Base-by-base conservation (phyloP, 140 eudicot species). In the Stevia rebaudiana region DNA sequence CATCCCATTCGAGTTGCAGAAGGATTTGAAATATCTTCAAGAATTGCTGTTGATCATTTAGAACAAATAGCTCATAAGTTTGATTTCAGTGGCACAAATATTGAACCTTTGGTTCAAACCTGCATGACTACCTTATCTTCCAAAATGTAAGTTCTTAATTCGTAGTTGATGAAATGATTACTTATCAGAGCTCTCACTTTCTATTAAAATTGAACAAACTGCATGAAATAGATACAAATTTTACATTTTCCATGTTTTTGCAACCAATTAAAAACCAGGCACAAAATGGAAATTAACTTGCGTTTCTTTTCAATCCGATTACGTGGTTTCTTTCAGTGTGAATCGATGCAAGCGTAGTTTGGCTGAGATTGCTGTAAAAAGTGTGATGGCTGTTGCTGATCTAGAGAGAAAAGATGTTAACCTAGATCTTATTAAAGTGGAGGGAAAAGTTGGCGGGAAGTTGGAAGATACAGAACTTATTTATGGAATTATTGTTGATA, bases 291-390 rank as follows among this genome's bases (percentile, higher is more conserved):
- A 18, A 19, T 9, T 3, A 22, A 51, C 57, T 51, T 22, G 9
- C 16, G 22, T 21, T 8, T 9, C 10, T 49, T 21, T 3, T 49
- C 5, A 19, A 21, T 3, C 24, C 5, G 17, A 47, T 4, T 11
- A 6, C 22, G 11, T 19, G 30, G 56, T 49, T 24, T 13, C 23
- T 48, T 37, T 68, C 90, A 94, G 99, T 37, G 99, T 94, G 63
- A 94, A 81, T 70, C 85, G 99, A 66, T 94, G 99, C 84, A 94
- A 94, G 68, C 95, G 97, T 44, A 82, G 83, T 43, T 65, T 94
- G 90, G 99, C 99, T 24, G 99, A 94, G 80, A 85, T 94, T 74
- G 99, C 99, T 11, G 99, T 94, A 13, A 94, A 85, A 67, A 95
- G 84, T 28, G 99, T 94, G 59, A 74, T 94, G 78, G 95, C 99